phyloP scores from a whole-genome alignment of 495 filamentous ascomycete species.

The Peziza echinospora region DNA sequence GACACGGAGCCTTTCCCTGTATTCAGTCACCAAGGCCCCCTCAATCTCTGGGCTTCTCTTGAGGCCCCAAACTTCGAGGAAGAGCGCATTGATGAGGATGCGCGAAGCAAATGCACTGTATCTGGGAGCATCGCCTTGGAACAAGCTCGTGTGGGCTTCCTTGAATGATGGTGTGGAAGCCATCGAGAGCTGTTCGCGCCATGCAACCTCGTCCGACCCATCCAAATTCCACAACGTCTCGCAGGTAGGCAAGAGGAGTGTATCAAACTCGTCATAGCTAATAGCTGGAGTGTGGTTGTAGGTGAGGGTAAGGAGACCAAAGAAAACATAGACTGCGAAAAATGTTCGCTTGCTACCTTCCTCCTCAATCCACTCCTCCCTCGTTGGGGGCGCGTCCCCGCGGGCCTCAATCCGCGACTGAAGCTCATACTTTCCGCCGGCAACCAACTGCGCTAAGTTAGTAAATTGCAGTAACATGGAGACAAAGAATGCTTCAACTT shows the following conservation, averaged over 20 bases:
- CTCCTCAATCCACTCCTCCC: constrained; percentile 90
- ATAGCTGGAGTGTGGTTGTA: constrained; percentile 97
- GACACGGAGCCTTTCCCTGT: constrained; percentile 60
- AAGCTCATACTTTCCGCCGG: constrained; percentile 86
- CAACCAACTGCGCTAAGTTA: constrained; percentile 47
- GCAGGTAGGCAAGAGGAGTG: constrained; percentile 73
- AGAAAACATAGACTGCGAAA: constrained; percentile 99
- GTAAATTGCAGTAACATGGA: constrained; percentile 5
- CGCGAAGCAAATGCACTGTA: constrained; percentile 97
- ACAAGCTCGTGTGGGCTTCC: constrained; percentile 82
- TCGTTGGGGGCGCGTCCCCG: constrained; percentile 49
- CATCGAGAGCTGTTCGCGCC: constrained; percentile 52
- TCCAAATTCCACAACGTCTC: constrained; percentile 89
- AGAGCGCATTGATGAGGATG: constrained; percentile 96
- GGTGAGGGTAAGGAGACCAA: constrained; percentile 80
- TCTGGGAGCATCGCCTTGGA: constrained; percentile 72
- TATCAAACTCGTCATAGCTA: constrained; percentile 94
- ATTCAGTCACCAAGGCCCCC: constrained; percentile 93
- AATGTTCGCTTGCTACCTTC: constrained; percentile 93
- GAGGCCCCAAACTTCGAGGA: constrained; percentile 96
- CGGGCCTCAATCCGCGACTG: constrained; percentile 79
- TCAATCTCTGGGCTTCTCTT: constrained; percentile 90
- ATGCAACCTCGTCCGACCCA: constrained; percentile 53
- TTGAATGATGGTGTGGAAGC: constrained; percentile 65
- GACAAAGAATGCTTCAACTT: constrained; percentile 10